Base-by-base conservation (phyloP, 73 alveolate genomes). In the Stentor coeruleus region DNA sequence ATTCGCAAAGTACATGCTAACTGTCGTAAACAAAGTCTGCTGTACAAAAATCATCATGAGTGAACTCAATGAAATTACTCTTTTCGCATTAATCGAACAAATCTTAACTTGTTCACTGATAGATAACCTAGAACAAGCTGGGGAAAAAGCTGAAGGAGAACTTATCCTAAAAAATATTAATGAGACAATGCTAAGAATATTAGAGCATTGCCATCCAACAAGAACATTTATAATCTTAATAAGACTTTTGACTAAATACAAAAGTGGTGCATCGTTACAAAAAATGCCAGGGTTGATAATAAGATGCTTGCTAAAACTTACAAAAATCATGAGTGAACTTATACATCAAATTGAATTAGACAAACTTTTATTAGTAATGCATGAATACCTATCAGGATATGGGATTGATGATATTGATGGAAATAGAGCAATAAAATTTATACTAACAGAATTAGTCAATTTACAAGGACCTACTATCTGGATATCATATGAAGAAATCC, bases 171-270 rank as follows among this genome's bases (percentile, higher is more conserved):
- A 89, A 75, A 88, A 73, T 38, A 74, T 87, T 49, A 90, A 90
- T 81, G 84, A 81, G 6, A 77, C 96, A 3, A 90, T 90, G 91
- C 90, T 90, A 3, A 83, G 93, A 75, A n/a, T 90, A 15, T 74
- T 90, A 55, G 96, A 90, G 60, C 76, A 81, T 79, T 84, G 93
- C 81, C 58, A 81, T 15, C 96, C 90, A 31, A 90, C 96, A 3
- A 35, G 76, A 31, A 82, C 85, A 37, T 87, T 88, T 75, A 59
- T 84, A 31, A 91, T 81, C 38, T 82, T 90, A 15, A 42, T 90
- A 35, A 40, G 58, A 3, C 88, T 90, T 11, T 82, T 90, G 36
- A 87, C 84, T 59, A 90, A 90, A 81, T 90, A 90, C 84, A 87
- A 74, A 66, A 81, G 74, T 30, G 76, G 84, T 59, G 26, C 81